Evolutionary conservation across 2,329 filamentous ascomycete species (phyloP), one percentile per base, ranked within the genome.

Genomic region (Penicillium sp.): DNA sequence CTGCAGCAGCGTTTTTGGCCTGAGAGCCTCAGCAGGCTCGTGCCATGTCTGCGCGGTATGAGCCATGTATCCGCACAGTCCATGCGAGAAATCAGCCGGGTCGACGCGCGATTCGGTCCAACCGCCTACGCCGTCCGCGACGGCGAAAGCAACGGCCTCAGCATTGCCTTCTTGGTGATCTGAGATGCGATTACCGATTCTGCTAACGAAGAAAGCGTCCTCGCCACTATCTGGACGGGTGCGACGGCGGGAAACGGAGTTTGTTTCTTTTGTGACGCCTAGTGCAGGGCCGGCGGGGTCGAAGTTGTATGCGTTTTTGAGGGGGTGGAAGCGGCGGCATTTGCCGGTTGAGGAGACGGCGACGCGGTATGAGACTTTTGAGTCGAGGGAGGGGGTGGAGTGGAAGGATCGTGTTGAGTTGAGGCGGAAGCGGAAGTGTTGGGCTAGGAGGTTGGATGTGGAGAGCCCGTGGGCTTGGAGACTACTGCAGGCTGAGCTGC

Each of bases 61-160:
- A 2, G 92, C 91, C 92, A 97, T 97, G 74, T 96, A 90, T 65
- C 91, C 87, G 79, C 94, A 97, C 56, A 99, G 80, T 39, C 89
- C 90, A 71, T 97, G 93, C 3, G 93, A 94, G 75, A 97, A 97
- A 75, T 97, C 91, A 27, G 92, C 92, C 8, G 94, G 92, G 68
- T 99, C 92, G 49, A 99, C 88, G 43, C 92, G 92, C 38, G 89
- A 93, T 65, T 96, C 90, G 59, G 89, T 86, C 92, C 94, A 99
- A 34, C 94, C 94, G 45, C 94, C 94, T 0, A 99, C 94, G 10
- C 94, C 94, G 71, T 99, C 94, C 49, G 92, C 92, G 22, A 99
- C 85, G 16, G 91, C 94, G 63, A 99, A 88, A 0, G 92, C 91
- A 10, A 96, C 83, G 3, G 65, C 57, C 40, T 67, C 58, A 39